Base-by-base conservation (phyloP, 2,329 filamentous ascomycete genomes). In the Cryphonectria radicalis region DNA sequence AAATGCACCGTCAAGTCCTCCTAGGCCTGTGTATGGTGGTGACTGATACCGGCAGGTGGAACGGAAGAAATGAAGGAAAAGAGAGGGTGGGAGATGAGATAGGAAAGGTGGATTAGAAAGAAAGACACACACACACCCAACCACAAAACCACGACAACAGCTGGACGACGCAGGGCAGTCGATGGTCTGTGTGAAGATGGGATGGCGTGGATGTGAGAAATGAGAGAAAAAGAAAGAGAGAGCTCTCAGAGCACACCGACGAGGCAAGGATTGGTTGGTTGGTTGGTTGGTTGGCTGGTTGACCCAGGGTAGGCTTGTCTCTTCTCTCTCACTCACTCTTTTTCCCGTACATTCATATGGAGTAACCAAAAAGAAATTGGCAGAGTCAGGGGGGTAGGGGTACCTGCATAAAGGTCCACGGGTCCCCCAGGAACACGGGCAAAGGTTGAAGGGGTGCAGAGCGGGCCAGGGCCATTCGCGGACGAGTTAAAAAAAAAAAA, bases 391-490 rank as follows among this genome's bases (percentile, higher is more conserved):
- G 50, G 50, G 53, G 8, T 35, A 53, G 55, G 66, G 66, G 66
- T 67, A 67, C 55, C 66, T 67, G 66, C 66, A 62, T 60, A 19
- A 67, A 37, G 42, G 19, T 10, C 46, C 64, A 37, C 28, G 25
- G 37, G 10, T 13, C 5, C 22, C 65, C 35, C 65, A 66, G 46
- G 64, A 17, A 57, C 32, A 35, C 55, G 32, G 17, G 37, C 42
- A 60, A 5, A 40, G 42, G 42, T 22, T 46, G 40, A 50, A 14
- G 19, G 22, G 22, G 19, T 32, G 17, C 37, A 43, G 40, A 28
- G 35, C 17, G 53, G n/a, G 37, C 66, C 14, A 67, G 66, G 66
- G 50, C 53, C 53, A 46, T 22, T 37, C 13, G 25, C 37, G 19
- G 37, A 67, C 8, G 50, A 32, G 32, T 32, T 2, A 32, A 32